Evolutionary conservation across 495 filamentous ascomycete genomes (phyloP).

Genomic region (Podospora didyma): DNA sequence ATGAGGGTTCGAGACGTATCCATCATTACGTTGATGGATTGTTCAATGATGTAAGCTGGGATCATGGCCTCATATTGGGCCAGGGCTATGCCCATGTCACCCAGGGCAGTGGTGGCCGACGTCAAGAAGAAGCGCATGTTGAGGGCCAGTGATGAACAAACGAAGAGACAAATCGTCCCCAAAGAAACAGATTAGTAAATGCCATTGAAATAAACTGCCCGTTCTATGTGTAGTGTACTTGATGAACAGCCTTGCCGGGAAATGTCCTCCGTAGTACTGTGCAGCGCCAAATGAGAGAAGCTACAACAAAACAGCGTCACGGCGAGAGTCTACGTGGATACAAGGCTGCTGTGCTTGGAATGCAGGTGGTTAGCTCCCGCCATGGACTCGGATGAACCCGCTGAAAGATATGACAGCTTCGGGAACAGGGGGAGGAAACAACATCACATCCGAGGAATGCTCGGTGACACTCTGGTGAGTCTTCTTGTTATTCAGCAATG

Average conservation of each 20-base stretch:
- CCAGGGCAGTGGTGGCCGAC: slow-evolving; percentile 8
- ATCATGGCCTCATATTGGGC: slow-evolving; percentile 6
- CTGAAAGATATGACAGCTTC: no score
- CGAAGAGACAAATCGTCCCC: no score
- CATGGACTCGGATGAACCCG: no score
- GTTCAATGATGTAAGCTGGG: slow-evolving; percentile 14
- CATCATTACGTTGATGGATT: slow-evolving; percentile 12
- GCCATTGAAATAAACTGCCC: no score
- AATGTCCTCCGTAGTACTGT: no score
- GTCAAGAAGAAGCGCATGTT: slow-evolving; percentile 23
- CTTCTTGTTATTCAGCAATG: background rate
- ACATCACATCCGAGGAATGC: background rate
- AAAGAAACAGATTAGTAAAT: no score
- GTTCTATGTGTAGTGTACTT: background rate
- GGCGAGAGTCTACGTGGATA: no score
- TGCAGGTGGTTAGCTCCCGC: no score
- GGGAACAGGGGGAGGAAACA: no score
- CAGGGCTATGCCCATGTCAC: slow-evolving; percentile 6
- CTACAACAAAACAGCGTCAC: no score
- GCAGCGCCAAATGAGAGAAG: no score
- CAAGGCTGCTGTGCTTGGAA: no score
- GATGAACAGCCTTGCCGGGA: background rate
- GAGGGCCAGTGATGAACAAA: background rate
- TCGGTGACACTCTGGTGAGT: background rate
- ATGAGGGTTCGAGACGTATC: slow-evolving; percentile 8